Percentiles rank a stretch among this genome's conserved stretches.
These are phyloP conservation scores for Cyclostephanos invisitatus DNA, from an alignment of 108 stramenopile genomes.

Conservation along the genomic window DNA sequence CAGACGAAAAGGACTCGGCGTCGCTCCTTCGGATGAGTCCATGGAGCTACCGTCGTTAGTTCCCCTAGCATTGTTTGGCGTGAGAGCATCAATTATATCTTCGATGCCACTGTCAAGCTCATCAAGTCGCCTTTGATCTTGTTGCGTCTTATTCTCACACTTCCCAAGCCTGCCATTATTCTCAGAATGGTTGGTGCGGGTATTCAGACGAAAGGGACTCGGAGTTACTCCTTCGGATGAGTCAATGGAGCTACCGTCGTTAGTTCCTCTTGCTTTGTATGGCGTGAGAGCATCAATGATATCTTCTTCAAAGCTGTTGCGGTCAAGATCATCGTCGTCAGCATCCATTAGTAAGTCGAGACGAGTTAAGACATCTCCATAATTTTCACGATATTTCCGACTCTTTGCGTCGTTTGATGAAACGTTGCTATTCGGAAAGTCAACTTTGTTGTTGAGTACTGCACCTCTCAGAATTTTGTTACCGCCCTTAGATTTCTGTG, in stretches of 20 bases:
- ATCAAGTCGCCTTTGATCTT: neutral
- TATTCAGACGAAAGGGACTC: slow-evolving; percentile 1
- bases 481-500: slow-evolving; percentile 10
- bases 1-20: neutral
- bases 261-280: slow-evolving; percentile 7
- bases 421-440: slow-evolving; percentile 14
- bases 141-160: neutral
- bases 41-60: slow-evolving; percentile 8
- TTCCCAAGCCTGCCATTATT: neutral
- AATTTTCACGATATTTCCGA: slow-evolving; percentile 24
- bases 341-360: slow-evolving; percentile 44
- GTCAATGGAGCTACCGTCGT: slow-evolving; percentile 10
- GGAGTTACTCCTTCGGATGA: slow-evolving; percentile 3
- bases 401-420: slow-evolving; percentile 8
- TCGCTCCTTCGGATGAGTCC: slow-evolving; percentile 7
- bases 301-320: slow-evolving; percentile 25
- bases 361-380: slow-evolving; percentile 42
- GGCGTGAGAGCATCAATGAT: slow-evolving; percentile 29
- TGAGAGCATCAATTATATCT: slow-evolving; percentile 26
- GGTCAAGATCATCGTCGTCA: slow-evolving; percentile 38
- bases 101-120: slow-evolving; percentile 4
- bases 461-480: neutral
- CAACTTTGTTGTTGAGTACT: neutral
- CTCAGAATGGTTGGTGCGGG: neutral
- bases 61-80: slow-evolving; percentile 9